phyloP scores from a whole-genome alignment of 2,329 filamentous ascomycete genomes.

The Sclerotinia sclerotiorum region DNA sequence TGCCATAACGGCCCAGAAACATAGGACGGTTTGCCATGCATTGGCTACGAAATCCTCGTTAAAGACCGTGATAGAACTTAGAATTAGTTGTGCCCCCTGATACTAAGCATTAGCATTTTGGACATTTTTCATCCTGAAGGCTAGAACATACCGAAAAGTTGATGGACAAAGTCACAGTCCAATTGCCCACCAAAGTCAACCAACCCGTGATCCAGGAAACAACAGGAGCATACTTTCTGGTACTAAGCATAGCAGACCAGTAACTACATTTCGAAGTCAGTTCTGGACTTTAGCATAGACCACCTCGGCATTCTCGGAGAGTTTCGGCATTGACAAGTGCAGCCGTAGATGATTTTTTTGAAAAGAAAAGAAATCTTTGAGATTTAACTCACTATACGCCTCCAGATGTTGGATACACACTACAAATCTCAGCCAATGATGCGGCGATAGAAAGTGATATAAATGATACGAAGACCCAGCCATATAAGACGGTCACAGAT shows the following conservation, averaged over 20 bases:
- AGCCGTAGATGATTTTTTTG: not conserved
- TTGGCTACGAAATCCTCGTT: constrained; percentile 67
- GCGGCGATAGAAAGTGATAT: constrained; percentile 64
- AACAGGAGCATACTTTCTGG: constrained; percentile 63
- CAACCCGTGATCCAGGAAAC: constrained; percentile 70
- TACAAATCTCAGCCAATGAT: constrained; percentile 67
- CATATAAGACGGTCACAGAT: constrained; percentile 67
- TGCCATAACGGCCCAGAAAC: constrained; percentile 70
- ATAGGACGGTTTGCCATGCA: constrained; percentile 67
- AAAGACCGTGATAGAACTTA: constrained; percentile 68
- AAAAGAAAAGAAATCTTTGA: not conserved
- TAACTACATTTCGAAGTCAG: constrained; percentile 44
- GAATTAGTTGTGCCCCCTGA: constrained; percentile 64
- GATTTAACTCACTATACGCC: constrained; percentile 54
- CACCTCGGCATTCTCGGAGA: constrained; percentile 2
- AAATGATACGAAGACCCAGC: constrained; percentile 65
- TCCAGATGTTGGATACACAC: constrained; percentile 66
- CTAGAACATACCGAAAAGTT: constrained; percentile 21
- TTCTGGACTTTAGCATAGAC: not conserved
- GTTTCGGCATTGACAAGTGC: constrained; percentile 7
- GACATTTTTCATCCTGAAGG: not conserved
- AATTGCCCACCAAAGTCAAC: constrained; percentile 71
- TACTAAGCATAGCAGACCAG: constrained; percentile 67
- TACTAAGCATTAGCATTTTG: not conserved
- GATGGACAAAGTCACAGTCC: constrained; percentile 63